phyloP scores from a whole-genome alignment of 164 flowering plant genomes.

The Tetracentron sinense region DNA sequence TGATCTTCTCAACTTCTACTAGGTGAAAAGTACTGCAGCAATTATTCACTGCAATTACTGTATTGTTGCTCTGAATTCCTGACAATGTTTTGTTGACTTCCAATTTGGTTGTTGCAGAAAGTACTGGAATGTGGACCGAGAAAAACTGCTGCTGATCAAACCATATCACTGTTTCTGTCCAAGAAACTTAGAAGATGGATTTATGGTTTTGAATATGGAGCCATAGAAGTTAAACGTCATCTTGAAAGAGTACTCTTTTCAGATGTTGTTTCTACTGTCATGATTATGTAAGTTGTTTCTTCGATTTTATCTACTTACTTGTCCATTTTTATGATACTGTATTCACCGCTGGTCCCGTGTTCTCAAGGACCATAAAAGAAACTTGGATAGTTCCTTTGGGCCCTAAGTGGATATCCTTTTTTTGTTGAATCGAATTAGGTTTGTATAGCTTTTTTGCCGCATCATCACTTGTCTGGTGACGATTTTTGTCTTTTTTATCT shows the following conservation, averaged over 20 bases:
- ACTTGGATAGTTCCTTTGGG: too few species aligned
- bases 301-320: neutral
- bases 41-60: neutral
- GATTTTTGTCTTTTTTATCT: too few species aligned
- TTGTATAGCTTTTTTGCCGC: too few species aligned
- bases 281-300: conserved; percentile 48
- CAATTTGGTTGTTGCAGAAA: conserved; percentile 42
- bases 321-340: too few species aligned
- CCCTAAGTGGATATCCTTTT: too few species aligned
- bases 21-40: neutral
- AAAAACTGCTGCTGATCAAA: conserved; percentile 33
- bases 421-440: too few species aligned
- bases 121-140: conserved; percentile 62
- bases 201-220: conserved; percentile 78
- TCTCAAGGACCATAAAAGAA: too few species aligned
- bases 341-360: too few species aligned
- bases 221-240: conserved; percentile 68
- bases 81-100: conserved; percentile 2
- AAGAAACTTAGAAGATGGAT: conserved; percentile 47
- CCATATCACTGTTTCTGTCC: conserved; percentile 66
- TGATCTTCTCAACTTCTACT: neutral
- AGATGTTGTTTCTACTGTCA: conserved; percentile 53
- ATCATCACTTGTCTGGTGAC: too few species aligned
- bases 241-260: conserved; percentile 61
- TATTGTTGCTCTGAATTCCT: neutral